Evolutionary conservation across 1,284 basidiomycete genomes (phyloP).

Genomic region (Heterobasidion occidentale): DNA sequence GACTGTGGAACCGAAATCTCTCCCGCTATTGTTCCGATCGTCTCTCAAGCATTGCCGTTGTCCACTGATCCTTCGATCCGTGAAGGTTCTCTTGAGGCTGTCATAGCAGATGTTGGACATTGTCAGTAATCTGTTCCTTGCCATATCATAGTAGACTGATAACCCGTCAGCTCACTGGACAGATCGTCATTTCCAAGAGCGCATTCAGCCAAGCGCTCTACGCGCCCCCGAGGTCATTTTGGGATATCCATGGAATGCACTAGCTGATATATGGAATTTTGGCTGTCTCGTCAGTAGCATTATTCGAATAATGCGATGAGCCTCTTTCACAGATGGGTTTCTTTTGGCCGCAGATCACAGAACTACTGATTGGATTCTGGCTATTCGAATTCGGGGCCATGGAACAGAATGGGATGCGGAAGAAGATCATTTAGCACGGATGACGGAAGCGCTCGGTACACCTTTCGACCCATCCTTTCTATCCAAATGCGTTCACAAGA

Average conservation of each 20-base stretch:
- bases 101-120: background rate
- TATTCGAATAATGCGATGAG: background rate
- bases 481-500: slow-evolving; percentile 2
- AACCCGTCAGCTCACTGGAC: slow-evolving; percentile 8
- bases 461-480: slow-evolving; percentile 6
- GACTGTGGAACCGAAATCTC: slow-evolving; percentile 5
- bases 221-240: slow-evolving; percentile 29
- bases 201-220: slow-evolving; percentile 24
- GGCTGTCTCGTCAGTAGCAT: slow-evolving; percentile 21
- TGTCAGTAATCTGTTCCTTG: background rate
- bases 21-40: slow-evolving; percentile 6
- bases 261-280: slow-evolving; percentile 29
- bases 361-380: slow-evolving; percentile 13
- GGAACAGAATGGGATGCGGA: slow-evolving; percentile 4
- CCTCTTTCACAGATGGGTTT: background rate
- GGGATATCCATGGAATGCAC: slow-evolving; percentile 21
- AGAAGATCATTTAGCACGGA: slow-evolving; percentile 9
- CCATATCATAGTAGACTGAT: background rate
- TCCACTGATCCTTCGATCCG: background rate
- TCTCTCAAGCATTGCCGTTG: slow-evolving; percentile 7
- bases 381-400: slow-evolving; percentile 10
- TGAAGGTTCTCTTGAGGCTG: background rate
- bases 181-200: slow-evolving; percentile 8
- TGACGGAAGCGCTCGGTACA: slow-evolving; percentile 6
- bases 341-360: slow-evolving; percentile 10